Percentiles rank a stretch among this genome's conserved stretches.
These are phyloP conservation scores for Pseudogymnoascus destructans DNA, from an alignment of 2,329 filamentous ascomycete species.

Conservation along the genomic window DNA sequence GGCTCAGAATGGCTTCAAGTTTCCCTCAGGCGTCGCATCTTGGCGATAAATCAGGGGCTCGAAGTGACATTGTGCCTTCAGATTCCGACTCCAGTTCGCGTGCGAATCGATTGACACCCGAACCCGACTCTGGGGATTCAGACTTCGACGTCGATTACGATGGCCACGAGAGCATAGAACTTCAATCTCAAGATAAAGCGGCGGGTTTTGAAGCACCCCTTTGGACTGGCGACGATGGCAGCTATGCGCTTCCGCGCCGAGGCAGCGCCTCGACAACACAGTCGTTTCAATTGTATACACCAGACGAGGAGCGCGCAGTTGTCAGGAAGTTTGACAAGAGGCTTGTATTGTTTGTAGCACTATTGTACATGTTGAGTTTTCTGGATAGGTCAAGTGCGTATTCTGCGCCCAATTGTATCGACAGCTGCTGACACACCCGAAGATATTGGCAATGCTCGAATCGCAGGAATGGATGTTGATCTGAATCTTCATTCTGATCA, in stretches of 20 bases:
- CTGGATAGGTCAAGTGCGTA: slow-evolving; percentile 68
- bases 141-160: slow-evolving; percentile 15
- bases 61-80: neutral
- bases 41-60: neutral
- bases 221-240: neutral
- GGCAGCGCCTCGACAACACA: slow-evolving; percentile 24
- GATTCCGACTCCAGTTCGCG: slow-evolving; percentile 13
- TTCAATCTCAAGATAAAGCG: neutral
- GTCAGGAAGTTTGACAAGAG: slow-evolving; percentile 63
- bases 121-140: slow-evolving; percentile 21
- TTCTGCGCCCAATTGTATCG: neutral
- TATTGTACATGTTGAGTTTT: slow-evolving; percentile 76
- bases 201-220: neutral
- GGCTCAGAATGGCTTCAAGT: neutral
- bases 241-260: slow-evolving; percentile 14
- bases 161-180: slow-evolving; percentile 5
- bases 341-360: slow-evolving; percentile 66
- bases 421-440: slow-evolving; percentile 12
- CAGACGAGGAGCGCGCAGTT: slow-evolving; percentile 60
- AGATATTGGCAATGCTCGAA: slow-evolving; percentile 51
- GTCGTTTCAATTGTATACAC: slow-evolving; percentile 41
- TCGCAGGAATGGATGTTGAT: slow-evolving; percentile 51
- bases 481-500: slow-evolving; percentile 36
- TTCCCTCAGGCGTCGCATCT: neutral
- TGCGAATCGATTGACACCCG: slow-evolving; percentile 19